Conservation (phyloP, 305 asterid species). For the Fraxinus nigra region DNA sequence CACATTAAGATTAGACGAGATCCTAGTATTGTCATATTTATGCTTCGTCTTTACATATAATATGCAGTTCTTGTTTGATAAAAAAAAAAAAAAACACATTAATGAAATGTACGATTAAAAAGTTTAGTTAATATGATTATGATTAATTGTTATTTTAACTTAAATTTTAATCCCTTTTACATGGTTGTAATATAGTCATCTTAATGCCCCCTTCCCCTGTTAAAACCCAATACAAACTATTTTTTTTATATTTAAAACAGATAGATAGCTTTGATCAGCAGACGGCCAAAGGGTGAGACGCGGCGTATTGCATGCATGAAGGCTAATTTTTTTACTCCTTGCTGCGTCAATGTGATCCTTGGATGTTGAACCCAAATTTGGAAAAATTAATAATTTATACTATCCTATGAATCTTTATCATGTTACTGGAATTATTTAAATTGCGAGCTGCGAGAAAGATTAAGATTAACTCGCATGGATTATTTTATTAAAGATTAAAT, state of each 20-base stretch:
- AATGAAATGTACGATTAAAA: too few species aligned
- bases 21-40: background rate
- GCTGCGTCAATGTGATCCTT: background rate
- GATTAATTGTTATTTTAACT: too few species aligned
- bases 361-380: background rate
- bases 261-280: constrained; percentile 26
- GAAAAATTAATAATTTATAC: background rate
- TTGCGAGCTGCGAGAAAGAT: background rate
- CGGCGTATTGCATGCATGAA: constrained; percentile 15
- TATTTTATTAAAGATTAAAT: too few species aligned
- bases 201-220: too few species aligned
- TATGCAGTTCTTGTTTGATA: too few species aligned
- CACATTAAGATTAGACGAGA: background rate
- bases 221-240: too few species aligned
- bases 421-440: background rate
- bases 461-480: background rate
- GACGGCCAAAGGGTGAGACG: constrained; percentile 32
- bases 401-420: constrained; percentile 6
- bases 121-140: too few species aligned
- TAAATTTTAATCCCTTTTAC: too few species aligned
- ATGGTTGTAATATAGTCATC: too few species aligned
- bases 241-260: constrained; percentile 2
- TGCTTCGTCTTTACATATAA: background rate
- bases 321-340: background rate
- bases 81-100: too few species aligned